Base-by-base conservation (phyloP, 148 eudicot species). In the Chenopodium berlandieri region DNA sequence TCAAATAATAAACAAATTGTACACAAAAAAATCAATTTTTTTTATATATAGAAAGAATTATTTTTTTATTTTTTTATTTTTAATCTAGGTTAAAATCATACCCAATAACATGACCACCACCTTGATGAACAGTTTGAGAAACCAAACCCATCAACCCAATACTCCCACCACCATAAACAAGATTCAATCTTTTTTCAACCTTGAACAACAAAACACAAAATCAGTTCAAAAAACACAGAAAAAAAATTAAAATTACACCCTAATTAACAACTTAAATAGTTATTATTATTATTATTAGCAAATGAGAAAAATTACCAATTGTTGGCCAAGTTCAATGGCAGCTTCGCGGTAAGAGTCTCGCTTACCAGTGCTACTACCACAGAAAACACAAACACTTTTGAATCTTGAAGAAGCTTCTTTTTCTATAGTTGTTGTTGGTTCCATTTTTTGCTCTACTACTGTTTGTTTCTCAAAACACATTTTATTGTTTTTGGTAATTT, bases 131-230 rank as follows among this genome's bases (percentile, higher is more conserved):
- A 71, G 86, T 91, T 69, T 91, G 92, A 64, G 97, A 88, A 25
- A 93, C 89, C 80, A 93, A 85, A 19, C 97, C 97, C 97, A 93
- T 93, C 6, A 93, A 81, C 7, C 97, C 97, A 70, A 90, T 78
- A 68, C 97, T 93, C 2, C 94, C 97, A 34, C 97, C 97, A 23
- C 97, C 97, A 83, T 93, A 93, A 40, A 93, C 97, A 71, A 93
- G 91, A 79, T 86, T 88, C 84, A 93, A 80, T 31, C 84, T 89
- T 75, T 88, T 91, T 69, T 85, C 82, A 9, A 93, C 93, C 97
- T 92, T 71, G 60, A 79, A 19, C 1, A 3, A 27, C n/a, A 25
- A 40, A 9, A 4, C 31, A 48, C 7, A 65, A 63, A 75, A 37
- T 56, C 46, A 37, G 11, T 3, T 30, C 8, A 22, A 11, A 58